Percentiles rank a stretch among this genome's conserved stretches.
Evolutionary conservation across 225 moss, liverwort and hornwort species (phyloP).

Genomic region (Physcomitrium patens): DNA sequence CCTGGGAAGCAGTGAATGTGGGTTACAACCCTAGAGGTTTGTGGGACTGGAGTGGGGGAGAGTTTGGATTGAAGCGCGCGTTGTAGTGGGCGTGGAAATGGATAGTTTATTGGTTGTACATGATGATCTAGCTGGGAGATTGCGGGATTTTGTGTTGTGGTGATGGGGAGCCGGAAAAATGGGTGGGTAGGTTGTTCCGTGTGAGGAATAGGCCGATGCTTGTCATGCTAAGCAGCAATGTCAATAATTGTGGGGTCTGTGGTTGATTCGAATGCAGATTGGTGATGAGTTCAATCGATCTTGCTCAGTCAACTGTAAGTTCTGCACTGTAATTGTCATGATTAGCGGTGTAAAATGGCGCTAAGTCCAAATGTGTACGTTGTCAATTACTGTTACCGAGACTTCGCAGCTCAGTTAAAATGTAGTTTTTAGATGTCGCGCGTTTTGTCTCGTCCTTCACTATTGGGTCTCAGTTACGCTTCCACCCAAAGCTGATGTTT

Average conservation of each 20-base stretch:
- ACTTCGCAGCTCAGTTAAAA: not conserved
- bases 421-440: not conserved
- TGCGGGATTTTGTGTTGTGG: not conserved
- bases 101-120: not conserved
- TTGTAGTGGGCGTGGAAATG: not conserved
- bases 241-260: not conserved
- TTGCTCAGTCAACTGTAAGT: not conserved
- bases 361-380: not conserved
- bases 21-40: conserved; percentile 38
- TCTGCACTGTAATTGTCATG: not conserved
- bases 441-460: not conserved
- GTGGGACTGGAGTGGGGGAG: conserved; percentile 13
- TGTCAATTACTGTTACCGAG: conserved; percentile 12
- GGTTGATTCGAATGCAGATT: not conserved
- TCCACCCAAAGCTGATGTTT: not conserved
- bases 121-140: conserved; percentile 3
- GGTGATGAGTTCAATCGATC: not conserved
- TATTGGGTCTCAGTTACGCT: too few relatives aligned
- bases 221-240: not conserved
- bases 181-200: not conserved
- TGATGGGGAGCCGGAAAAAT: not conserved
- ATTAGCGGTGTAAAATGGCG: not conserved
- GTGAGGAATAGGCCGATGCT: not conserved
- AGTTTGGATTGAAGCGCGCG: not conserved
- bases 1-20: conserved; percentile 9